phyloP scores from a whole-genome alignment of 495 filamentous ascomycete species.

The Talaromyces trachyspermus region DNA sequence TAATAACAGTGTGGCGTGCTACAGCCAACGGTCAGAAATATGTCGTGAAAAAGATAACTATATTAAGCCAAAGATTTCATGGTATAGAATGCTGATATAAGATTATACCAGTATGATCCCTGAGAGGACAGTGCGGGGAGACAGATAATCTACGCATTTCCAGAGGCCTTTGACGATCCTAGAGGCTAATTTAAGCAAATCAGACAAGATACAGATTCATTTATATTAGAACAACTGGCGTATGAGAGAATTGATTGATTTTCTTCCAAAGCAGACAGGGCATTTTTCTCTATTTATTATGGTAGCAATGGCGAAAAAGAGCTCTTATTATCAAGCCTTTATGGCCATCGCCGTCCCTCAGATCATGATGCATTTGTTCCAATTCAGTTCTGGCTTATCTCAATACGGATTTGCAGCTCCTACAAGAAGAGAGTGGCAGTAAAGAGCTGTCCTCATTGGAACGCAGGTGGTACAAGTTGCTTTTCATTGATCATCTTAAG shows the following conservation, averaged over 20 bases:
- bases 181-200: background rate
- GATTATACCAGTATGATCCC: background rate
- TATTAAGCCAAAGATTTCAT: background rate
- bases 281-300: conserved; percentile 2
- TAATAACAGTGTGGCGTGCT: conserved; percentile 1
- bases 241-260: conserved; percentile 2
- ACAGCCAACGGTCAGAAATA: background rate
- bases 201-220: conserved; percentile 1
- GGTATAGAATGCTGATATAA: background rate
- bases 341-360: background rate
- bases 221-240: conserved; percentile 2
- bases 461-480: conserved; percentile 12
- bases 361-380: background rate
- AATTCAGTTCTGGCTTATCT: conserved; percentile 3
- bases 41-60: background rate
- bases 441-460: conserved; percentile 9
- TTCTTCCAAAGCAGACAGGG: background rate
- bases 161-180: background rate
- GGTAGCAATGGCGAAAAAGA: background rate
- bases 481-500: conserved; percentile 13
- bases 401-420: background rate
- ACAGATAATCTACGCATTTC: background rate
- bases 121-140: background rate
- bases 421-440: background rate
- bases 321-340: background rate